Evolutionary conservation across 2,329 filamentous ascomycete species (phyloP), one percentile per base, ranked within the genome.

Genomic region (Aspergillus aculeatus): DNA sequence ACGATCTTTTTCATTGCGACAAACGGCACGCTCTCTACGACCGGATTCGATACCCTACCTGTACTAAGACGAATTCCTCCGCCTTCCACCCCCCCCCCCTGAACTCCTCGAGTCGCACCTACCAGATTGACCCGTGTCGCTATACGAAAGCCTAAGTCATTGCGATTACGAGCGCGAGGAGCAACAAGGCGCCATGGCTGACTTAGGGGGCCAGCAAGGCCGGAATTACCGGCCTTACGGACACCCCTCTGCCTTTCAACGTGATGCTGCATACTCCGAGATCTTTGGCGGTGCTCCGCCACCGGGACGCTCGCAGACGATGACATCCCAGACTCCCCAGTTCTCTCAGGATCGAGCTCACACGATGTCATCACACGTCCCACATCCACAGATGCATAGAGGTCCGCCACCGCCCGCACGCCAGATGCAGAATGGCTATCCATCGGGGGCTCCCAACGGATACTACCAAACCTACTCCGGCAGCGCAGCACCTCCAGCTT

Each of bases 211-310:
- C 66, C 86, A 87, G 72, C 83, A 86, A 74, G 84, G 84, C 69
- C 82, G 86, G 74, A 82, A 83, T 71, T 82, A 86, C 76, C 79
- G 84, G 73, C 75, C 81, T 63, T 82, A 85, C 73, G 83, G 81
- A 62, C 80, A 81, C 72, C 75, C 82, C 55, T 79, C 83, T 47
- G 79, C 82, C 62, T 77, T 77, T 71, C 91, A 95, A 78, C 89
- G 95, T 79, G 93, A 99, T 85, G 91, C 92, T 68, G 95, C 94
- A 66, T 99, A 96, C 77, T 92, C 90, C 66, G 94, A 94, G 79
- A 98, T 98, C 73, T 99, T 98, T 75, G 95, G 94, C 68, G 88
- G 87, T 65, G 85, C 91, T 65, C 92, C 91, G 65, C 92, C 92
- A 50, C 86, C 91, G 50, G 94, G 94, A 60, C 89, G 95, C 75